Conservation (phyloP, 2,329 filamentous ascomycete genomes). For the Cladosporium sp. region DNA sequence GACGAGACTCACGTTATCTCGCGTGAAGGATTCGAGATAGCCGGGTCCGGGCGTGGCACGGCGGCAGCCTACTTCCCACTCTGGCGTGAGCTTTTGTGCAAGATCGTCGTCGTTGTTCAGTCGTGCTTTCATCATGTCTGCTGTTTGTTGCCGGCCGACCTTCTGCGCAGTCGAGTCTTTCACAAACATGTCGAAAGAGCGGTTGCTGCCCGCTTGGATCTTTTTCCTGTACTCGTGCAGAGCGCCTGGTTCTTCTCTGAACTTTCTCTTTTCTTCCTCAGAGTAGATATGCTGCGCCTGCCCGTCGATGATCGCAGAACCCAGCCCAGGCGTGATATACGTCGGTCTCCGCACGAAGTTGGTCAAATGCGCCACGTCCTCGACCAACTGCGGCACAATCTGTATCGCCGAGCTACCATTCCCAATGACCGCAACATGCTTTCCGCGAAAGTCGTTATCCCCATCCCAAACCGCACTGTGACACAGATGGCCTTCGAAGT, state of each 20-base stretch:
- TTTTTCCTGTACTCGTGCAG: constrained; percentile 34
- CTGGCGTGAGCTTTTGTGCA: constrained; percentile 53
- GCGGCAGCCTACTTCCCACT: constrained; percentile 63
- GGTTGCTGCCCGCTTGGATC: constrained; percentile 27
- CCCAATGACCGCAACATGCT: constrained; percentile 31
- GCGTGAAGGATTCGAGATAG: constrained; percentile 37
- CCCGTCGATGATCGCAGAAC: constrained; percentile 25
- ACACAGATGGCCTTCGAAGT: constrained; percentile 33
- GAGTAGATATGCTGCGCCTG: constrained; percentile 28
- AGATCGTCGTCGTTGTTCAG: constrained; percentile 54
- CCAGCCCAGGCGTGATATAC: constrained; percentile 31
- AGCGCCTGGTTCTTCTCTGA: constrained; percentile 29
- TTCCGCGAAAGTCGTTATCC: constrained; percentile 27
- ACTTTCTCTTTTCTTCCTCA: constrained; percentile 29
- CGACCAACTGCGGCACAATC: constrained; percentile 33
- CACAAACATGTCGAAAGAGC: constrained; percentile 45
- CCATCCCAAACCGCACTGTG: constrained; percentile 34
- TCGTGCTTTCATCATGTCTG: constrained; percentile 47
- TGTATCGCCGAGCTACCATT: constrained; percentile 38
- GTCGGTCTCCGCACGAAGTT: constrained; percentile 33
- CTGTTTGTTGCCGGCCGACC: constrained; percentile 19
- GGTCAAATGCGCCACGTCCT: constrained; percentile 29
- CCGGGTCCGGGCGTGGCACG: constrained; percentile 51
- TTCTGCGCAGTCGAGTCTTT: constrained; percentile 42
- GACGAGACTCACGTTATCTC: constrained; percentile 26